A percentile compares a stretch with the other conserved stretches of the same genome.
Evolutionary conservation across 768 basidiomycete species (phyloP).

Genomic region (Tubosaeta sp.): DNA sequence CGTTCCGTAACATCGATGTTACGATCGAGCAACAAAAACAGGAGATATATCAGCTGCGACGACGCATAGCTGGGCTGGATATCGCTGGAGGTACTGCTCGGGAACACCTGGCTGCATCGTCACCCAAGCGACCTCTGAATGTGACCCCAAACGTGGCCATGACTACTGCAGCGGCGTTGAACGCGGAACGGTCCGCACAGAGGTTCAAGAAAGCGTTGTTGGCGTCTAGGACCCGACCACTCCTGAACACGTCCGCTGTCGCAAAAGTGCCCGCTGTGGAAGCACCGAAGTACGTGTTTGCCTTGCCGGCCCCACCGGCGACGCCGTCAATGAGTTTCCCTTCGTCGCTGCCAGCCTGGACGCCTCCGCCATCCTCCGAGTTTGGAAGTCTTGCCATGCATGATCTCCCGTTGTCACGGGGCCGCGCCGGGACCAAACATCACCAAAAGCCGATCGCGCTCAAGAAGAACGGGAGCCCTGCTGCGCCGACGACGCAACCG

Average conservation of each 20-base stretch:
- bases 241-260: conserved; percentile 56
- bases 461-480: conserved; percentile 22
- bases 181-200: conserved; percentile 71
- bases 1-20: conserved; percentile 80
- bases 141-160: conserved; percentile 65
- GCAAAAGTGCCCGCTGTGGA: conserved; percentile 2
- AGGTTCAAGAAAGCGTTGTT: conserved; percentile 67
- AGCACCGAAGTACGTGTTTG: not conserved
- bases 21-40: conserved; percentile 59
- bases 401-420: conserved; percentile 21
- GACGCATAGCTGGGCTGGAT: conserved; percentile 51
- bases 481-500: conserved; percentile 5
- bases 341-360: conserved; percentile 18
- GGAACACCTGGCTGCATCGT: conserved; percentile 41
- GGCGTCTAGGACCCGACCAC: conserved; percentile 54
- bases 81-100: conserved; percentile 29
- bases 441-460: conserved; percentile 34
- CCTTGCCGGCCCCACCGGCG: conserved; percentile 15
- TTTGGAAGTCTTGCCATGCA: conserved; percentile 11
- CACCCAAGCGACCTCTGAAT: conserved; percentile 36
- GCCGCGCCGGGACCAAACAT: conserved; percentile 24
- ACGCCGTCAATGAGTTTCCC: conserved; percentile 27
- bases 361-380: conserved; percentile 16
- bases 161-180: conserved; percentile 76
- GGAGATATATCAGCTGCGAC: conserved; percentile 48